Base-by-base conservation (phyloP, 116 monocot genomes). In the Iris pallida region DNA sequence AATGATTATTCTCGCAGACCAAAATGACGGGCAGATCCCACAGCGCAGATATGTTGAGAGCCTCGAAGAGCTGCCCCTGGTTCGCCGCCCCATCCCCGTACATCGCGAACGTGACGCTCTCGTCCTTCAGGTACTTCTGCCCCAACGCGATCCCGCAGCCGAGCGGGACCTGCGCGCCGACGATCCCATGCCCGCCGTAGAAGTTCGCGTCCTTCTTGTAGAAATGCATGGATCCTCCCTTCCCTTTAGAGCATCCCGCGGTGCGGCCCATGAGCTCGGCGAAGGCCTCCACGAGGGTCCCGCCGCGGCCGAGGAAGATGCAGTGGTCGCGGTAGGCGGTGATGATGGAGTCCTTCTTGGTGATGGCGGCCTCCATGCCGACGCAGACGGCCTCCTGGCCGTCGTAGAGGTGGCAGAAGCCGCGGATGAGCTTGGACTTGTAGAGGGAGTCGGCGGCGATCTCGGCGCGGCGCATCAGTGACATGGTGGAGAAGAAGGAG, bases 1-100 rank as follows among this genome's bases (percentile, higher is more conserved):
- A 95, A 69, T 95, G 95, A 64, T 95, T 91, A 69, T 95, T 95
- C 77, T 95, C 95, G 78, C 91, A 95, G 51, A 95, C 95, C 57
- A 95, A 70, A 20, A 95, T 84, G 15, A 70, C 86, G 0, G 95
- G 91, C 64, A 95, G 63, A 71, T 95, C 91, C 95, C 86, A 91
- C 16, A 95, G 81, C 13, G 95, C 95, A 0, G 91, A 80, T 55
- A 95, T 86, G 69, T 95, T 95, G 42, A 95, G 79, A 0, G 95
- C 95, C 80, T 95, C 95, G 55, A 95, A 95, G 11, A 95, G 76
- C 78, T 95, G 95, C 4, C 95, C 95, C 76, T 95, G 95, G 65
- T 95, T 95, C 5, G 95, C 95, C 0, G 95, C 95, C 3, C 95
- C 95, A 57, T 95, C 95, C 0, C 95, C 95, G 41, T 95, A 95